These are phyloP conservation scores for Syncephalastrum monosporum DNA, from an alignment of 371 early-diverging fungal species.

Conservation along the genomic window DNA sequence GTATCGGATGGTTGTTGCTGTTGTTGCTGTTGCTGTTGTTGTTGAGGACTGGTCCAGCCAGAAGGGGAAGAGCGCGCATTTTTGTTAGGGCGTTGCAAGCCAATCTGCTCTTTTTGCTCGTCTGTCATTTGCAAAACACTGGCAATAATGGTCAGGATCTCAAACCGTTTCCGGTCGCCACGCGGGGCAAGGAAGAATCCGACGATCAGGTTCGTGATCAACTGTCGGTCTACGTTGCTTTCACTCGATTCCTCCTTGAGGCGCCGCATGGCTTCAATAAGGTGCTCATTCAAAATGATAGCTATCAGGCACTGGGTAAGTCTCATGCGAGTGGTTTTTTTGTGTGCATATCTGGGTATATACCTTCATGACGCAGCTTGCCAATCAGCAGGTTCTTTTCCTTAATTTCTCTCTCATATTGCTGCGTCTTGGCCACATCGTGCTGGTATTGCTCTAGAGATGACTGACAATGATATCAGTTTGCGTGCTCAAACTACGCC, in stretches of 20 bases:
- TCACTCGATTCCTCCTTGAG: conserved; percentile 76
- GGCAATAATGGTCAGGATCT: conserved; percentile 86
- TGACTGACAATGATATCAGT: conserved; percentile 14
- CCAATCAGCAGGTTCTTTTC: conserved; percentile 77
- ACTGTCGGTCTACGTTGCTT: conserved; percentile 79
- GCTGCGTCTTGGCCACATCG: conserved; percentile 59
- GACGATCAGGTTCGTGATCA: conserved; percentile 84
- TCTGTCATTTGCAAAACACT: conserved; percentile 82
- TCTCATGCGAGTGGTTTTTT: no score
- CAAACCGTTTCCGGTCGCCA: conserved; percentile 86
- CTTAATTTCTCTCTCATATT: conserved; percentile 70
- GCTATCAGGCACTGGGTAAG: conserved; percentile 30
- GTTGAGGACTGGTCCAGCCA: conserved; percentile 24
- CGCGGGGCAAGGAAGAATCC: conserved; percentile 82
- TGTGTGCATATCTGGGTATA: not conserved
- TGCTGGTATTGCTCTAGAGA: conserved; percentile 55
- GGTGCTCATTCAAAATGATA: conserved; percentile 80
- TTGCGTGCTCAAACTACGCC: not conserved
- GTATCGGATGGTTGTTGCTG: conserved; percentile 10
- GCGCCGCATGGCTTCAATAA: conserved; percentile 84
- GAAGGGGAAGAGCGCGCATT: conserved; percentile 12
- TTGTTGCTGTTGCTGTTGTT: conserved; percentile 30
- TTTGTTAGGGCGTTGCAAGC: conserved; percentile 61
- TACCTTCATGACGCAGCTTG: conserved; percentile 76
- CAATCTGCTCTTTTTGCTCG: conserved; percentile 85